Conservation (phyloP, 2,329 filamentous ascomycete genomes). For the Huntiella savannae region DNA sequence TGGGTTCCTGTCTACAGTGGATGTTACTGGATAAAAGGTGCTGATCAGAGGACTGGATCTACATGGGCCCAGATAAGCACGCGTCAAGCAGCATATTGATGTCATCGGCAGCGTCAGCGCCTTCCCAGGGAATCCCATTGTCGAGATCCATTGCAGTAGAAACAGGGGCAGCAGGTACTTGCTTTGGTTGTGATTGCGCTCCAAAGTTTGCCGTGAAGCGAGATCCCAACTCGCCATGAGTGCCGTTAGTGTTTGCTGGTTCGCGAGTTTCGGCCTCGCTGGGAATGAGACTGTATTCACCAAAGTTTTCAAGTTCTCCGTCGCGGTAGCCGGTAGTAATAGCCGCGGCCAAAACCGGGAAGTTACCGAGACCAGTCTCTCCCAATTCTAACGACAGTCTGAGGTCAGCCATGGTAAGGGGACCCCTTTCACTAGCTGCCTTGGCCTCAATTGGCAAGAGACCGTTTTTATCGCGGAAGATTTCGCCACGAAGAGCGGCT, state of each 20-base stretch:
- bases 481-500: constrained; percentile 50
- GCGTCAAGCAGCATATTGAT: constrained; percentile 40
- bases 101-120: constrained; percentile 32
- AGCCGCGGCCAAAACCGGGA: constrained; percentile 53
- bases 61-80: constrained; percentile 23
- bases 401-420: constrained; percentile 61
- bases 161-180: neutral
- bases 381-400: constrained; percentile 57
- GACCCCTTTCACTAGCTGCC: constrained; percentile 49
- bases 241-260: constrained; percentile 15
- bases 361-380: constrained; percentile 56
- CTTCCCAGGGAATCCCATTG: constrained; percentile 41
- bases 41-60: neutral
- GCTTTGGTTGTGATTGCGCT: neutral
- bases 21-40: too few species aligned
- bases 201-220: constrained; percentile 5
- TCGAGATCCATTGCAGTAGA: constrained; percentile 39
- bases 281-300: constrained; percentile 37
- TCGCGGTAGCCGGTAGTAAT: constrained; percentile 56
- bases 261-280: constrained; percentile 15
- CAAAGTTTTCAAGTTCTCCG: constrained; percentile 51
- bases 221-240: constrained; percentile 27
- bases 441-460: constrained; percentile 66
- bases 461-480: constrained; percentile 56
- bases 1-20: too few species aligned